These are phyloP conservation scores for Talaromyces sp. DNA, from an alignment of 2,329 filamentous ascomycete species.

Conservation along the genomic window DNA sequence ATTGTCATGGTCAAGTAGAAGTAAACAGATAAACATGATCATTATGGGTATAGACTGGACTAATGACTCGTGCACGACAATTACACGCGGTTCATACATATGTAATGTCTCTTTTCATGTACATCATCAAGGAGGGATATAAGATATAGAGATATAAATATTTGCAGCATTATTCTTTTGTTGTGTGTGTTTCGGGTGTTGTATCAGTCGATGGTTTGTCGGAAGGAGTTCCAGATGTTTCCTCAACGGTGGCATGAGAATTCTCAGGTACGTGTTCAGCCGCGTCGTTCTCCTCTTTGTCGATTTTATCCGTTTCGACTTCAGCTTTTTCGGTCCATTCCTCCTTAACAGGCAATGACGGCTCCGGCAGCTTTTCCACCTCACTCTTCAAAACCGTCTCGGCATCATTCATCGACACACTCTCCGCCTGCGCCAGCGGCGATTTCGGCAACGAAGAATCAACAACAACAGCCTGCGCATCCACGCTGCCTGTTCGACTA, in stretches of 20 bases:
- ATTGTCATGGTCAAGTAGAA: no score
- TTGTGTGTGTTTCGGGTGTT: not conserved
- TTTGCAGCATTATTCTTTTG: not conserved
- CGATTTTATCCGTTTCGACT: not conserved
- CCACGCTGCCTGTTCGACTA: not conserved
- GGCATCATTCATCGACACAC: not conserved
- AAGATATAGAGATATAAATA: not conserved
- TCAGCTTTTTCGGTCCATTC: not conserved
- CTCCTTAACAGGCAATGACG: not conserved
- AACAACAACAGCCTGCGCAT: not conserved
- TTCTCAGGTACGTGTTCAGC: not conserved
- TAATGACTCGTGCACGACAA: not conserved
- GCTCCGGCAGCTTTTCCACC: not conserved
- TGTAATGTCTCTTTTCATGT: not conserved
- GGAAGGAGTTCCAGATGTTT: not conserved
- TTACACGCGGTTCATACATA: not conserved
- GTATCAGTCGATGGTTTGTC: not conserved
- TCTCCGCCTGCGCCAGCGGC: not conserved
- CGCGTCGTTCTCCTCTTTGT: not conserved
- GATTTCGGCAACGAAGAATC: conserved; percentile 6
- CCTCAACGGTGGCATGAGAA: not conserved
- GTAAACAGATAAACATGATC: not conserved
- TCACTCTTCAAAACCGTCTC: not conserved
- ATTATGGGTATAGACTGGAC: not conserved
- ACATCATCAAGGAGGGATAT: not conserved